A percentile compares a stretch with the other conserved stretches of the same genome.
phyloP scores from a whole-genome alignment of 306 rosid species.

The Cucurbita ficifolia region DNA sequence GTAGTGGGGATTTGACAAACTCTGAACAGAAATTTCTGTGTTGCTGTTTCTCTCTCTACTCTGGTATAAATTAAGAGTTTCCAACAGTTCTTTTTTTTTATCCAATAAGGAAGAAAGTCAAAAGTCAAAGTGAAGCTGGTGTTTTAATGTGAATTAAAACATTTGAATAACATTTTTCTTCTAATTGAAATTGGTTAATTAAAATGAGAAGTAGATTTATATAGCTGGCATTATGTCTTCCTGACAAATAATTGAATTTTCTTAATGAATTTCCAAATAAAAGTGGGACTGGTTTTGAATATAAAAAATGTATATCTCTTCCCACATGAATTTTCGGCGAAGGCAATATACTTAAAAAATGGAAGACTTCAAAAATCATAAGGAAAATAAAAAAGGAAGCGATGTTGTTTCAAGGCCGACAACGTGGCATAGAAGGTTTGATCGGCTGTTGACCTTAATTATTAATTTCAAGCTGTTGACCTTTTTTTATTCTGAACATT shows the following conservation, averaged over 20 bases:
- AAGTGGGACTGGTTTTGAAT: neutral
- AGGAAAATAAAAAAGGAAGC: neutral
- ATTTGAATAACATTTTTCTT: neutral
- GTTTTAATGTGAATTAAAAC: neutral
- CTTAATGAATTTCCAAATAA: neutral
- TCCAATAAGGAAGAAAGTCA: neutral
- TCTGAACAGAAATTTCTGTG: no score
- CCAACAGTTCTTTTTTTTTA: neutral
- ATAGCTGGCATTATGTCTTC: neutral
- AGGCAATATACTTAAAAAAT: neutral
- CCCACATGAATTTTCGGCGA: no score
- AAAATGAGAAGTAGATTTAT: neutral
- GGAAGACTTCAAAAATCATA: neutral
- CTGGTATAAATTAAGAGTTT: neutral
- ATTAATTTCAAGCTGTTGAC: neutral
- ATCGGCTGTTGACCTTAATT: neutral
- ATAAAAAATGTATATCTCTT: no score
- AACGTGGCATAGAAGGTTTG: neutral
- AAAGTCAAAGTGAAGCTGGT: neutral
- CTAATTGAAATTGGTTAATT: neutral
- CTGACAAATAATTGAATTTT: neutral
- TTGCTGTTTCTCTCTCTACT: no score
- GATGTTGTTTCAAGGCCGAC: neutral
- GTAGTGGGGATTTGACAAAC: no score
- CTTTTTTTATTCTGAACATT: neutral